Conservation (phyloP, 441 rosid genomes). For the Viola pubescens region DNA sequence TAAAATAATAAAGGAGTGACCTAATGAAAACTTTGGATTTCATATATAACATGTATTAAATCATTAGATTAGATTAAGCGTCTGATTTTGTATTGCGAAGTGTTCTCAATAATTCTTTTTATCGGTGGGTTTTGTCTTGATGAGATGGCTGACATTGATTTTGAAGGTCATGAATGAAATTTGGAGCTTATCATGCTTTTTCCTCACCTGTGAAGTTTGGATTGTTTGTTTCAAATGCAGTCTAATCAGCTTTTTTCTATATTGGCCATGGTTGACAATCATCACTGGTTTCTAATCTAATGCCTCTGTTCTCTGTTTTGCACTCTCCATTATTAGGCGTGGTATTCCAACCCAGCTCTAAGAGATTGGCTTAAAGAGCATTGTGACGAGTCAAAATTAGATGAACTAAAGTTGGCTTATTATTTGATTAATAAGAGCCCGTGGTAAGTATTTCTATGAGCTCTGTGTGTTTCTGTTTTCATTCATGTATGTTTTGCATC, state of each 20-base stretch:
- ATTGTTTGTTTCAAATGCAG: conserved; percentile 2
- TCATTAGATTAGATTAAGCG: neutral
- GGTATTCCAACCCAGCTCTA: conserved; percentile 73
- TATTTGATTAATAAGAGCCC: conserved; percentile 85
- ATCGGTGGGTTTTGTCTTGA: neutral
- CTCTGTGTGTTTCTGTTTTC: conserved; percentile 1
- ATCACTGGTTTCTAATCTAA: neutral
- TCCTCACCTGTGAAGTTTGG: neutral
- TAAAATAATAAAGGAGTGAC: no score
- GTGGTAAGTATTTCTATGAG: conserved; percentile 41
- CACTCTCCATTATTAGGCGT: conserved; percentile 41
- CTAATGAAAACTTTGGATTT: no score
- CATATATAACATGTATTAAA: no score
- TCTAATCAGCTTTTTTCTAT: neutral
- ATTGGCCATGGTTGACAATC: conserved; percentile 2
- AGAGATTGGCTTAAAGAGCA: conserved; percentile 79
- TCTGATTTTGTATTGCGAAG: neutral
- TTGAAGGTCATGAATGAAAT: neutral
- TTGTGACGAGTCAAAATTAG: conserved; percentile 53
- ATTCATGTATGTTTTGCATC: neutral
- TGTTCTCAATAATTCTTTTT: neutral
- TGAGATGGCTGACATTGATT: conserved; percentile 4
- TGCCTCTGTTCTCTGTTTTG: conserved; percentile 9
- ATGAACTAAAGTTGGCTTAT: conserved; percentile 66
- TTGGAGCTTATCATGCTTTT: neutral